These are phyloP conservation scores for Talaromyces verruculosus DNA, from an alignment of 2,329 filamentous ascomycete genomes.

Conservation along the genomic window DNA sequence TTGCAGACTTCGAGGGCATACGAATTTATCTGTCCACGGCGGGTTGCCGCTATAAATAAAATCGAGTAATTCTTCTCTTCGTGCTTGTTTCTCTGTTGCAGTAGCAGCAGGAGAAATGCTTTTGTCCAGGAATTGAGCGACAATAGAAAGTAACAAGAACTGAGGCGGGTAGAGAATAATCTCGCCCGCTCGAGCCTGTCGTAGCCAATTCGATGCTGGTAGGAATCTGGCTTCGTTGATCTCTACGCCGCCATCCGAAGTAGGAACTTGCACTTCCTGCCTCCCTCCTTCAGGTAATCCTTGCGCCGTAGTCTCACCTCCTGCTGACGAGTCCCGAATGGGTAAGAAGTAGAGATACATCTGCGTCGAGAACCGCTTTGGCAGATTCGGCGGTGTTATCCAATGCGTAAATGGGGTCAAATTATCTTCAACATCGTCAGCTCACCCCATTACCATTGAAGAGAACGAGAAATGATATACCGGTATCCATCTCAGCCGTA, in stretches of 20 bases:
- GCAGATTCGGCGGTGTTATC: conserved; percentile 73
- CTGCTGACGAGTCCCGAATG: conserved; percentile 42
- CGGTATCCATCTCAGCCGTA: conserved; percentile 56
- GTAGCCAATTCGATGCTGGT: conserved; percentile 67
- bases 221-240: conserved; percentile 78
- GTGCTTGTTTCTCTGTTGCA: conserved; percentile 32
- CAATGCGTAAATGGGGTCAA: conserved; percentile 85
- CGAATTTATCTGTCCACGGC: conserved; percentile 50
- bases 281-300: conserved; percentile 44
- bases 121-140: conserved; percentile 51
- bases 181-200: conserved; percentile 60
- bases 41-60: conserved; percentile 50
- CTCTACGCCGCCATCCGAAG: conserved; percentile 67
- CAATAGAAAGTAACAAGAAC: conserved; percentile 59
- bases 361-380: conserved; percentile 84
- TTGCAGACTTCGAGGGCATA: conserved; percentile 45
- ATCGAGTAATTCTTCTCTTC: conserved; percentile 48
- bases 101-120: conserved; percentile 26
- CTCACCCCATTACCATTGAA: background rate
- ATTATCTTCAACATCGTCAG: conserved; percentile 48
- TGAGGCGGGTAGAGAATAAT: conserved; percentile 92
- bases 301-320: conserved; percentile 23
- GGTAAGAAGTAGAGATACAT: conserved; percentile 96
- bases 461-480: conserved; percentile 33
- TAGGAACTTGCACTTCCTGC: conserved; percentile 67